phyloP scores from a whole-genome alignment of 192 early-diverging fungal species.

The Podochytrium sp. region DNA sequence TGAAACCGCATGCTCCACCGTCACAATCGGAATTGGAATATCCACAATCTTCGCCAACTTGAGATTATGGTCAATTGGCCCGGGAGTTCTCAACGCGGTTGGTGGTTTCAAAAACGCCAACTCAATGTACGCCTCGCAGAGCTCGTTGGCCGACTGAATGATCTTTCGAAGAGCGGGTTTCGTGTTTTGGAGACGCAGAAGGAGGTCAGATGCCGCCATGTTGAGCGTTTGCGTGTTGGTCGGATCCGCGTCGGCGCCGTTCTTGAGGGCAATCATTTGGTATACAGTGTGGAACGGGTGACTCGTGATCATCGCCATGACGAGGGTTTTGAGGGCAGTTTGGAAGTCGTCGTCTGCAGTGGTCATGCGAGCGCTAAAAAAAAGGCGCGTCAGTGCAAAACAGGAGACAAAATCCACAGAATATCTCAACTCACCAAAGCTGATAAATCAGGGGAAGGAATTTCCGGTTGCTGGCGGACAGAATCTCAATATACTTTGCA shows the following conservation, averaged over 20 bases:
- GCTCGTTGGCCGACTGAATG: constrained; percentile 36
- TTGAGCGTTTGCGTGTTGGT: constrained; percentile 18
- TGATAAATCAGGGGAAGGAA: constrained; percentile 34
- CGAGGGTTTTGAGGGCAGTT: constrained; percentile 23
- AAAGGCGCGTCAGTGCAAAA: neutral
- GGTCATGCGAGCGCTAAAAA: constrained; percentile 41
- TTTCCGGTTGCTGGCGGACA: constrained; percentile 24
- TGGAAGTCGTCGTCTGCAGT: constrained; percentile 40
- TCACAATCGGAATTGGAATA: constrained; percentile 42
- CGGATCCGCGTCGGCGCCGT: constrained; percentile 30
- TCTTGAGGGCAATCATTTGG: constrained; percentile 55
- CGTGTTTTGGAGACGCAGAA: constrained; percentile 26
- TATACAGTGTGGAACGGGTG: constrained; percentile 52
- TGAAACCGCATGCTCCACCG: constrained; percentile 36
- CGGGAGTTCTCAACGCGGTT: neutral
- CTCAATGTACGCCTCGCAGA: constrained; percentile 54
- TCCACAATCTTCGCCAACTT: constrained; percentile 30
- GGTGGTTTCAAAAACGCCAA: constrained; percentile 31
- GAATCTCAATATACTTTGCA: constrained; percentile 8
- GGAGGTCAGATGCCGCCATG: constrained; percentile 31
- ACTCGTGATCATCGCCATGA: constrained; percentile 36
- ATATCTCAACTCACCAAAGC: constrained; percentile 34
- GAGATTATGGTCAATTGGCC: constrained; percentile 27
- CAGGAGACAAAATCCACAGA: constrained; percentile 47
- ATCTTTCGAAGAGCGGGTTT: constrained; percentile 27